Percentiles rank a stretch among this genome's conserved stretches.
Evolutionary conservation across 371 early-diverging fungal genomes (phyloP).

Genomic region (Blyttiomyces sp.): DNA sequence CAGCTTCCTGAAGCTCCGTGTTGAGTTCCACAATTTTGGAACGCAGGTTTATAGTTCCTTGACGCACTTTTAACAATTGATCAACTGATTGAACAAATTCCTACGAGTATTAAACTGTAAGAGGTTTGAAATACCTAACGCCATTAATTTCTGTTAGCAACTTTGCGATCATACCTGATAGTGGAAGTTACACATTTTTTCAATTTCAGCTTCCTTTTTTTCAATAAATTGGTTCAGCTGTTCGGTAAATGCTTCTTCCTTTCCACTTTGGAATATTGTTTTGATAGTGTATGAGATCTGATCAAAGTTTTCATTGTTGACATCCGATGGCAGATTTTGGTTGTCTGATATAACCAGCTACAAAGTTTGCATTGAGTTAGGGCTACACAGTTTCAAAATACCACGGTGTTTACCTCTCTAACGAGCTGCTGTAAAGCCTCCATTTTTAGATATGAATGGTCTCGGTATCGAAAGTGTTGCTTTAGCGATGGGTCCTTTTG

Average conservation of each 20-base stretch:
- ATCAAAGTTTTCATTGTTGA: constrained; percentile 36
- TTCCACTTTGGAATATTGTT: constrained; percentile 80
- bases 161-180: constrained; percentile 81
- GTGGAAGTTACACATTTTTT: constrained; percentile 92
- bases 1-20: constrained; percentile 76
- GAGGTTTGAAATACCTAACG: no score
- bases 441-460: no score
- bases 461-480: no score
- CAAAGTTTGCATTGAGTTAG: no score
- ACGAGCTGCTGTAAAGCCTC: no score
- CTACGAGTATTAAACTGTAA: constrained; percentile 41
- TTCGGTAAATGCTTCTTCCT: constrained; percentile 82
- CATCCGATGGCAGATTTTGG: not conserved
- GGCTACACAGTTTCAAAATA: no score
- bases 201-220: constrained; percentile 94
- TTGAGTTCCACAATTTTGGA: constrained; percentile 83
- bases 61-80: constrained; percentile 89
- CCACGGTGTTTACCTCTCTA: no score
- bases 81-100: constrained; percentile 96
- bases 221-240: constrained; percentile 76
- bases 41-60: constrained; percentile 79
- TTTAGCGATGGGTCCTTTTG: no score
- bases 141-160: no score
- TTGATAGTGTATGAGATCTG: constrained; percentile 65
- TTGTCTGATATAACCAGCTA: constrained; percentile 10